Conservation (phyloP, 1,139 yeast genomes). For the Candida tetrigidarum region DNA sequence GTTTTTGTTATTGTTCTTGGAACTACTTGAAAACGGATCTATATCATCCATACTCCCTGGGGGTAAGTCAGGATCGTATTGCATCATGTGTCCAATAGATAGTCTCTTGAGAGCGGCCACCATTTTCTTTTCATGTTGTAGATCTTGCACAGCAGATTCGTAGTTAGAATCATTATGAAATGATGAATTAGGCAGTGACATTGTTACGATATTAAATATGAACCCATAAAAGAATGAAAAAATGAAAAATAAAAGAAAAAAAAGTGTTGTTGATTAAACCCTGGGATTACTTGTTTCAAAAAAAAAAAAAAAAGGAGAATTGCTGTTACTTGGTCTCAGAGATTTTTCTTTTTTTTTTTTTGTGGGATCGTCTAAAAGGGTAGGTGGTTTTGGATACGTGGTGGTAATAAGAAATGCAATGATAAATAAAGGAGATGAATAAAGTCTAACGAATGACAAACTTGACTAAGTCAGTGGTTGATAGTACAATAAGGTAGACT, state of each 20-base stretch:
- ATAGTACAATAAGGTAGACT: too few relatives aligned
- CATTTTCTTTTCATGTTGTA: slow-evolving; percentile 60
- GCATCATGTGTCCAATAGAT: slow-evolving; percentile 54
- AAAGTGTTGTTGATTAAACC: not conserved
- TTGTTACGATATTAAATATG: not conserved
- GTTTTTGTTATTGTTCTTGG: slow-evolving; percentile 5
- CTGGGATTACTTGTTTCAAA: not conserved
- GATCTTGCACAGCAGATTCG: slow-evolving; percentile 51
- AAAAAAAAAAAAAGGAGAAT: not conserved
- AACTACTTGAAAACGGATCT: slow-evolving; percentile 20
- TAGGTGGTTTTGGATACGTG: too few relatives aligned
- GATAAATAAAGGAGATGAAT: too few relatives aligned
- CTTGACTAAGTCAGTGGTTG: not conserved
- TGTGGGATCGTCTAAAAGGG: too few relatives aligned
- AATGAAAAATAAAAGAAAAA: not conserved
- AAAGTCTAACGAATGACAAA: slow-evolving; percentile 1
- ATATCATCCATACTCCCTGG: slow-evolving; percentile 34
- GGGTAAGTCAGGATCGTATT: slow-evolving; percentile 61
- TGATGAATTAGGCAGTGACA: slow-evolving; percentile 17
- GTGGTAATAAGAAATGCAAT: too few relatives aligned
- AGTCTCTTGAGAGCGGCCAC: slow-evolving; percentile 61
- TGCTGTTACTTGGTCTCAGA: too few relatives aligned
- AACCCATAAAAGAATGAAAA: not conserved
- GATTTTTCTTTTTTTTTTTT: too few relatives aligned
- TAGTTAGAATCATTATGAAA: slow-evolving; percentile 20